Conservation (phyloP, 2,329 filamentous ascomycete species). For the Alternaria arborescens region DNA sequence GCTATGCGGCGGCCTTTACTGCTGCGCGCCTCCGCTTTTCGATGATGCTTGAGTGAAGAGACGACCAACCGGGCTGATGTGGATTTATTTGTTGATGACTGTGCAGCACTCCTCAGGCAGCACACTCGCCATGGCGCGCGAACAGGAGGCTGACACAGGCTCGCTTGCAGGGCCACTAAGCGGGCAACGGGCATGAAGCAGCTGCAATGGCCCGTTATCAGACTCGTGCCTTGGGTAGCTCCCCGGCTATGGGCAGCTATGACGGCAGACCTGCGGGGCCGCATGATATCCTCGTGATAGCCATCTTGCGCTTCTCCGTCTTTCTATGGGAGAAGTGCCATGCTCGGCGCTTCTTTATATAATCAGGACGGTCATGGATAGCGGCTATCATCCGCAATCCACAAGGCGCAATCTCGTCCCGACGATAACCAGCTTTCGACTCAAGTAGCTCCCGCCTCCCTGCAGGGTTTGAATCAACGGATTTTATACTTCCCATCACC, state of each 20-base stretch:
- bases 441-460: slow-evolving; percentile 45
- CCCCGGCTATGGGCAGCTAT: slow-evolving; percentile 13
- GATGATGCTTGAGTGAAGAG: not conserved
- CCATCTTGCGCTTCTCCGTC: slow-evolving; percentile 9
- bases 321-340: slow-evolving; percentile 10
- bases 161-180: slow-evolving; percentile 33
- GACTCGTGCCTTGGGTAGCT: slow-evolving; percentile 10
- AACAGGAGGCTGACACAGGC: slow-evolving; percentile 6
- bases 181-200: slow-evolving; percentile 1
- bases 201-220: slow-evolving; percentile 14
- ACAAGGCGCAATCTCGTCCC: slow-evolving; percentile 32
- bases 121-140: not conserved
- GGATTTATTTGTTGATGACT: slow-evolving; percentile 20
- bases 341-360: slow-evolving; percentile 30
- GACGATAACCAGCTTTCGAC: slow-evolving; percentile 40
- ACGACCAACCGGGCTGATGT: slow-evolving; percentile 10
- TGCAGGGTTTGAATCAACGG: slow-evolving; percentile 35
- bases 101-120: not conserved
- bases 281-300: slow-evolving; percentile 19
- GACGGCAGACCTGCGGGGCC: slow-evolving; percentile 22
- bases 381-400: slow-evolving; percentile 22
- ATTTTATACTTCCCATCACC: slow-evolving; percentile 26
- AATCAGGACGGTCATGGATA: slow-evolving; percentile 16
- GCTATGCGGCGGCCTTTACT: slow-evolving; percentile 4
- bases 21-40: slow-evolving; percentile 8